These are phyloP conservation scores for Bruguiera sexangula DNA, from an alignment of 345 rosid genomes.

Conservation along the genomic window DNA sequence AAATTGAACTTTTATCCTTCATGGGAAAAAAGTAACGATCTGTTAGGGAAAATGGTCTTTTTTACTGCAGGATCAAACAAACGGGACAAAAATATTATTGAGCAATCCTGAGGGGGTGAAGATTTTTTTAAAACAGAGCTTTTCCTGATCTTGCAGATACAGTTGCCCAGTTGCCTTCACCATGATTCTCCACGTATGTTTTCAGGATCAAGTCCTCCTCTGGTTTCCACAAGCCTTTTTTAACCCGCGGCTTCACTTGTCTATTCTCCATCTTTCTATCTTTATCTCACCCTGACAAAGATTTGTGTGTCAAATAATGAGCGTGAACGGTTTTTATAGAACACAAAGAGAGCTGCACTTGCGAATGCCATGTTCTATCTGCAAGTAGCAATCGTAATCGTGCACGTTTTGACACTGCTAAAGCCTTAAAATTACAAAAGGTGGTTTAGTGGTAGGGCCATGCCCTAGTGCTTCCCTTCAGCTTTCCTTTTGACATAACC, in stretches of 20 bases:
- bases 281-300: conserved; percentile 3
- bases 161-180: conserved; percentile 84
- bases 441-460: conserved; percentile 20
- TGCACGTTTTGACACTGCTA: conserved; percentile 6
- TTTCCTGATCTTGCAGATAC: conserved; percentile 61
- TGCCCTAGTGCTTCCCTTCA: conserved; percentile 16
- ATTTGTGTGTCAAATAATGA: not conserved
- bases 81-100: too few species aligned
- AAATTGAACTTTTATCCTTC: too few species aligned
- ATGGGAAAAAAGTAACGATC: too few species aligned
- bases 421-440: not conserved
- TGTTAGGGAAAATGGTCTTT: too few species aligned
- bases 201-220: conserved; percentile 74
- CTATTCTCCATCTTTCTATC: conserved; percentile 33
- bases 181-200: conserved; percentile 64
- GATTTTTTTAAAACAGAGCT: not conserved
- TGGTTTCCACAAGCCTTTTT: conserved; percentile 83
- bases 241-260: conserved; percentile 36
- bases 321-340: conserved; percentile 11
- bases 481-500: conserved; percentile 10
- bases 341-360: not conserved
- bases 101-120: too few species aligned
- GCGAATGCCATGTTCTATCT: not conserved
- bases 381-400: not conserved
- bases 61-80: too few species aligned